phyloP scores from a whole-genome alignment of 73 alveolate species.

The Paramecium caudatum region DNA sequence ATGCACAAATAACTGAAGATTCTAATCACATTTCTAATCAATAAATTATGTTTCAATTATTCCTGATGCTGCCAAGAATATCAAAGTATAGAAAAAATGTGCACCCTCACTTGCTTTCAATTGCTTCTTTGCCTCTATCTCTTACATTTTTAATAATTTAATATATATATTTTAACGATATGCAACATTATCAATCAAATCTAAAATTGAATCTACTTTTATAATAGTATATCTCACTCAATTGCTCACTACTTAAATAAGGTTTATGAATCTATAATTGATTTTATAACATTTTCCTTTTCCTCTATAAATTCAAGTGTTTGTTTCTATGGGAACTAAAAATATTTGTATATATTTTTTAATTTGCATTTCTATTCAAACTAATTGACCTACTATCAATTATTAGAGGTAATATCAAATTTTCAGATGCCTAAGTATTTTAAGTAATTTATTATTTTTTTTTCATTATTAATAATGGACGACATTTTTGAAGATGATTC shows the following conservation, averaged over 20 bases:
- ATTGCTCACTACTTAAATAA: background rate
- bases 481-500: background rate
- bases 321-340: background rate
- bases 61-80: conserved; percentile 73
- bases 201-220: background rate
- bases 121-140: conserved; percentile 70
- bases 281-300: conserved; percentile 27
- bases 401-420: conserved; percentile 13
- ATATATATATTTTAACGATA: no score
- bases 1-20: conserved; percentile 66
- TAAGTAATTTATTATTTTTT: background rate
- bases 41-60: conserved; percentile 68
- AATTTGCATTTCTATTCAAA: background rate
- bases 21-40: conserved; percentile 65
- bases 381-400: conserved; percentile 8
- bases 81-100: conserved; percentile 71
- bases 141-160: conserved; percentile 53
- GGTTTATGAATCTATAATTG: conserved; percentile 1
- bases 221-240: conserved; percentile 3
- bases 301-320: conserved; percentile 27
- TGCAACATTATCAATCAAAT: background rate
- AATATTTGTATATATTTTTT: conserved; percentile 9
- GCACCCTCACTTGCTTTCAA: conserved; percentile 76
- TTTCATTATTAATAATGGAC: conserved; percentile 28
- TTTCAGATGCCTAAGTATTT: conserved; percentile 12